These are phyloP conservation scores for Mucor irregularis DNA, from an alignment of 371 early-diverging fungal genomes.

Conservation along the genomic window DNA sequence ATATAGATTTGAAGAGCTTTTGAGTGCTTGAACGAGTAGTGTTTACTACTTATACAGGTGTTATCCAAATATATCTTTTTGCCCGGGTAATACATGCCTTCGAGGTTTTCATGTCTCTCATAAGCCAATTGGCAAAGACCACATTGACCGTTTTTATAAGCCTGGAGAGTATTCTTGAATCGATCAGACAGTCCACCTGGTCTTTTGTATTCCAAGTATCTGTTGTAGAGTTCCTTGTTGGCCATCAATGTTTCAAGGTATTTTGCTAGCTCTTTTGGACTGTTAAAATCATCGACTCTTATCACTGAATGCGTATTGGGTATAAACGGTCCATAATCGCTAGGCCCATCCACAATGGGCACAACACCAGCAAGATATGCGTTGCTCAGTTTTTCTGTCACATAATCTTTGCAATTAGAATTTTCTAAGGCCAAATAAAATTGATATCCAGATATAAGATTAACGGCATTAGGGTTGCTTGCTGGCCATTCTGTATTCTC, in stretches of 20 bases:
- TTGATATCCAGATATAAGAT: constrained; percentile 3
- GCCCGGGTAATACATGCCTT: constrained; percentile 36
- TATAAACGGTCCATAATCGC: constrained; percentile 16
- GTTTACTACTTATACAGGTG: constrained; percentile 3
- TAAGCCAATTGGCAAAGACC: constrained; percentile 6
- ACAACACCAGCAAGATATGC: constrained; percentile 4
- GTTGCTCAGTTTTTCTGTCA: constrained; percentile 10
- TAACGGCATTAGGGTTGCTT: background rate
- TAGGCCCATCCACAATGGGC: constrained; percentile 15
- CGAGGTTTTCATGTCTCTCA: constrained; percentile 21
- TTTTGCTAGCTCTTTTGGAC: background rate
- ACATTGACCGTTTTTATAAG: constrained; percentile 2
- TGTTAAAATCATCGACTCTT: constrained; percentile 5
- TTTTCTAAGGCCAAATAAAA: constrained; percentile 13
- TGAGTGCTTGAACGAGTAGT: background rate
- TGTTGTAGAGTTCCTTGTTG: background rate
- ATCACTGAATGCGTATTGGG: constrained; percentile 9
- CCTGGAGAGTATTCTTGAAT: background rate
- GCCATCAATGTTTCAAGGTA: background rate
- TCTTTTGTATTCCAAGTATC: constrained; percentile 1
- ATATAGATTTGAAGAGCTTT: background rate
- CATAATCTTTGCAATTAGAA: constrained; percentile 14
- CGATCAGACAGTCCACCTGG: background rate
- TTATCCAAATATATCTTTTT: constrained; percentile 12
- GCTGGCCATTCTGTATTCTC: background rate